Percentiles rank a stretch among this genome's conserved stretches.
phyloP scores from a whole-genome alignment of 1,284 basidiomycete genomes.

The Somion occarium region DNA sequence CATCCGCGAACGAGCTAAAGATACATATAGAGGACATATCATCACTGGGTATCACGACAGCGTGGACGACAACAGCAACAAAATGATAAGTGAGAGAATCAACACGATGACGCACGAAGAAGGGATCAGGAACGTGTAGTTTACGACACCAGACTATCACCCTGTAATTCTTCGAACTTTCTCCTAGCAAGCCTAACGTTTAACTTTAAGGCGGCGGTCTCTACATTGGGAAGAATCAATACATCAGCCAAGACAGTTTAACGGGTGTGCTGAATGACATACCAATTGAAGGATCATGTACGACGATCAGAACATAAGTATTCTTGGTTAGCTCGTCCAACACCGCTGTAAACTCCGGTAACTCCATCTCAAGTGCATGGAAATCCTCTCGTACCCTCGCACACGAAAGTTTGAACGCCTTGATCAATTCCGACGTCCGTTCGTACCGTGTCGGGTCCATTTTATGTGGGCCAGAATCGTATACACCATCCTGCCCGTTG shows the following conservation, averaged over 20 bases:
- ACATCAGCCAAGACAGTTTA: not conserved
- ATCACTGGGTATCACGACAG: not conserved
- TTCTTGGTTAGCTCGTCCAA: constrained; percentile 92
- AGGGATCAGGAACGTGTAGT: not conserved
- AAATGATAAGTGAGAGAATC: not conserved
- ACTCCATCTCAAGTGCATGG: constrained; percentile 74
- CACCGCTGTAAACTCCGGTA: constrained; percentile 86
- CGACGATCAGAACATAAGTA: constrained; percentile 90
- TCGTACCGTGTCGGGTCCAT: constrained; percentile 87
- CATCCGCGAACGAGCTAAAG: too few relatives aligned
- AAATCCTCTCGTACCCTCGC: constrained; percentile 80
- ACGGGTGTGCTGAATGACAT: constrained; percentile 19
- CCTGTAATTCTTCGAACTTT: constrained; percentile 82
- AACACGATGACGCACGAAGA: not conserved
- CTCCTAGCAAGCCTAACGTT: constrained; percentile 78
- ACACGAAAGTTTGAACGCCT: constrained; percentile 91
- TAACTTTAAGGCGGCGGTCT: constrained; percentile 78
- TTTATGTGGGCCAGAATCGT: constrained; percentile 33
- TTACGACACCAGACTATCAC: constrained; percentile 41
- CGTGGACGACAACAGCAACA: not conserved
- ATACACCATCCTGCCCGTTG: not conserved
- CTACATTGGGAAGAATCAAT: constrained; percentile 32
- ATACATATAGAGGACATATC: not conserved
- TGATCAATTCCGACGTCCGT: constrained; percentile 93
- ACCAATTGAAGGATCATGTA: constrained; percentile 87